Conservation (phyloP, 129 eudicot species). For the Pulicaria dysenterica region DNA sequence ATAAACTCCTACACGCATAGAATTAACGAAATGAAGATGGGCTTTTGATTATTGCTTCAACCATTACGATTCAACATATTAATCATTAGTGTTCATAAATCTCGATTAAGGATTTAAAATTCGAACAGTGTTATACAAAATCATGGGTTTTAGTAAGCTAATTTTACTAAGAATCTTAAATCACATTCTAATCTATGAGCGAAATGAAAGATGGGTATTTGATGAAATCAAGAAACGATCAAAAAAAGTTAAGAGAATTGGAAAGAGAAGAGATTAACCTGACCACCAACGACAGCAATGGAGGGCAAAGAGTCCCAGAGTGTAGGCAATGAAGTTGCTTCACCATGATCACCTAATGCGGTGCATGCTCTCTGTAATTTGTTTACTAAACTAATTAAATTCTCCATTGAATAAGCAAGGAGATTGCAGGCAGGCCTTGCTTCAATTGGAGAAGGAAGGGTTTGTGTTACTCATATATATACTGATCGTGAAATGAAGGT, state of each 20-base stretch:
- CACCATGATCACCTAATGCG: conserved; percentile 66
- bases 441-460: conserved; percentile 7
- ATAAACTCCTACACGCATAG: background rate
- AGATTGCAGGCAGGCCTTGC: background rate
- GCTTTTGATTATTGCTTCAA: background rate
- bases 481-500: background rate
- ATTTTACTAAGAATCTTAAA: conserved; percentile 8
- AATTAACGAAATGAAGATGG: conserved; percentile 8
- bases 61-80: background rate
- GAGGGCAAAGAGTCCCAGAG: conserved; percentile 75
- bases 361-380: conserved; percentile 69
- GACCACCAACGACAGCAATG: conserved; percentile 74
- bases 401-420: conserved; percentile 40
- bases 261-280: conserved; percentile 31
- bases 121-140: background rate
- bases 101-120: background rate
- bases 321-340: conserved; percentile 55
- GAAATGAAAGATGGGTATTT: conserved; percentile 14
- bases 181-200: conserved; percentile 1
- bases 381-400: conserved; percentile 61
- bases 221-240: background rate
- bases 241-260: background rate
- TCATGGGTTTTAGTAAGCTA: background rate
- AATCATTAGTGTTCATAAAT: background rate
- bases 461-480: conserved; percentile 2